Conservation (phyloP, 129 eudicot genomes). For the Erigeron canadensis region DNA sequence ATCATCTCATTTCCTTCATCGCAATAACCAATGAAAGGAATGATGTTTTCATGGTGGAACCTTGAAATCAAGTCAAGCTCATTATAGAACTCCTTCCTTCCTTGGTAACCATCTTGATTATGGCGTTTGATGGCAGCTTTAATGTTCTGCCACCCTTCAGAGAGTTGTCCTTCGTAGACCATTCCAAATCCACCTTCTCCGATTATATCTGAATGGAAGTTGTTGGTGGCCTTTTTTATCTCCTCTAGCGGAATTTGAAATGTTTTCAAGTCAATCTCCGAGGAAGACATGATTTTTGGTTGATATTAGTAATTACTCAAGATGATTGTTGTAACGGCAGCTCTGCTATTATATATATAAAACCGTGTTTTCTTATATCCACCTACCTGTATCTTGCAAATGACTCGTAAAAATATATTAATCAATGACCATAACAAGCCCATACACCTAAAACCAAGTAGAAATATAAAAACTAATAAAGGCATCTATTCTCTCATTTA, state of each 20-base stretch:
- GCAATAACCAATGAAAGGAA: slow-evolving; percentile 6
- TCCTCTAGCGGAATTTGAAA: background rate
- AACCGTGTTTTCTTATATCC: too few species aligned
- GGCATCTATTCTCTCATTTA: too few species aligned
- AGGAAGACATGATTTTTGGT: too few species aligned
- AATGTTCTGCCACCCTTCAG: slow-evolving; percentile 1
- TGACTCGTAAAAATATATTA: too few species aligned
- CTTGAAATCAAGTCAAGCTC: slow-evolving; percentile 4
- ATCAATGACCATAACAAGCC: too few species aligned
- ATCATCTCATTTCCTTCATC: background rate
- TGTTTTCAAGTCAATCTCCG: background rate
- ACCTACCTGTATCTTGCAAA: too few species aligned
- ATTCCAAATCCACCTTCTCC: background rate
- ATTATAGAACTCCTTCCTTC: background rate
- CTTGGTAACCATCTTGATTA: background rate
- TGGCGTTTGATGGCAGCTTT: slow-evolving; percentile 3
- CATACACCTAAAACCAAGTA: too few species aligned
- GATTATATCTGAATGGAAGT: background rate
- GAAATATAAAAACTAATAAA: too few species aligned
- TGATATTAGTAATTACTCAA: too few species aligned
- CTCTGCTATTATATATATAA: too few species aligned
- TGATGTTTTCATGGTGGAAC: slow-evolving; percentile 12
- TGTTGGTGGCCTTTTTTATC: background rate
- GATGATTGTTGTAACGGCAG: too few species aligned
- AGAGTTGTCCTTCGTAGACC: slow-evolving; percentile 1